Evolutionary conservation across 331 rosid genomes (phyloP).

Genomic region (Saraca asoca): DNA sequence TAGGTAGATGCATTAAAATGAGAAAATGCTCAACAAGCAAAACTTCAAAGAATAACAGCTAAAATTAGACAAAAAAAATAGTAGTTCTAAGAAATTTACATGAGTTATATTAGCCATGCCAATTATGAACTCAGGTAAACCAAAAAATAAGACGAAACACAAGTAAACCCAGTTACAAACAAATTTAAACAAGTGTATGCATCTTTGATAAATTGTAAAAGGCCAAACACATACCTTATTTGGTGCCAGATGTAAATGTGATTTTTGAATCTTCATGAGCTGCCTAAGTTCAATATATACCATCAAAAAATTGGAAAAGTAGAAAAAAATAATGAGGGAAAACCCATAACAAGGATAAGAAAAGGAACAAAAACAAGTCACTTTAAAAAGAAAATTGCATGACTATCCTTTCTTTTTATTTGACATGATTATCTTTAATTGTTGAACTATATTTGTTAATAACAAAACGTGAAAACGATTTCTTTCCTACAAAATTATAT

Average conservation of each 20-base stretch:
- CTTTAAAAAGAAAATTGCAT: no score
- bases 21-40: background rate
- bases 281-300: background rate
- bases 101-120: background rate
- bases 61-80: slow-evolving; percentile 7
- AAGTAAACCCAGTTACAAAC: no score
- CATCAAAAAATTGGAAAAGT: background rate
- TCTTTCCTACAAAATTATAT: no score
- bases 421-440: no score
- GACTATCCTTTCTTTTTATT: no score
- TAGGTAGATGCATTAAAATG: slow-evolving; percentile 15
- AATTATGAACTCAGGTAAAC: background rate
- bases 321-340: no score
- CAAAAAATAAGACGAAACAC: no score
- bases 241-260: background rate
- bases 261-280: background rate
- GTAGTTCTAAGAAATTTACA: background rate
- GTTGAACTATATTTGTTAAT: no score
- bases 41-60: slow-evolving; percentile 8
- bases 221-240: background rate
- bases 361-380: no score
- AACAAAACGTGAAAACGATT: no score
- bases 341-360: background rate
- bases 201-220: no score
- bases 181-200: no score